Conservation (phyloP, 2,329 filamentous ascomycete species). For the Xylariaceae sp. region DNA sequence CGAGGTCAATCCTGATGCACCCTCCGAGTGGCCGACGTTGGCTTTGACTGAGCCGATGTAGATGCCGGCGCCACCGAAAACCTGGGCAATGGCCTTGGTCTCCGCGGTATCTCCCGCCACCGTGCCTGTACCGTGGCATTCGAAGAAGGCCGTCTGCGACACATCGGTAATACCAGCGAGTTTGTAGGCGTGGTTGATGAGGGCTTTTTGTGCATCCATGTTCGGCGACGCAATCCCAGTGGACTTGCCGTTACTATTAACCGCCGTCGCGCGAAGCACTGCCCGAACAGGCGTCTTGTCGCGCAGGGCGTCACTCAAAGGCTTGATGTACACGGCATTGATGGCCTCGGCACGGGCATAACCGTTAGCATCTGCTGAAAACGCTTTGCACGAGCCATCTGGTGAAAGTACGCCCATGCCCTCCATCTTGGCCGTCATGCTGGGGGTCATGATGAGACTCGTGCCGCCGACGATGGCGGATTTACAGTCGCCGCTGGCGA, state of each 20-base stretch:
- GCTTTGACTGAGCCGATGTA: constrained; percentile 29
- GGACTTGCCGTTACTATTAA: constrained; percentile 43
- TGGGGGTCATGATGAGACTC: constrained; percentile 27
- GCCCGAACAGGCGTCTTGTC: constrained; percentile 30
- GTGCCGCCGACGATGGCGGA: constrained; percentile 37
- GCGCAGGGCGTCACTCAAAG: constrained; percentile 41
- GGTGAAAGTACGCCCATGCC: constrained; percentile 29
- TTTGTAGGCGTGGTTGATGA: no score
- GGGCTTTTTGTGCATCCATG: no score
- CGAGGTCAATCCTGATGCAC: constrained; percentile 32
- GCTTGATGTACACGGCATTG: constrained; percentile 45
- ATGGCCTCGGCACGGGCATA: constrained; percentile 50
- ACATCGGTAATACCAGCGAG: no score
- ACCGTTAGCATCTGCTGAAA: constrained; percentile 45
- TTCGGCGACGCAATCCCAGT: no score
- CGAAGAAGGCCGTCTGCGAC: constrained; percentile 32
- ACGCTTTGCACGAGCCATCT: constrained; percentile 34
- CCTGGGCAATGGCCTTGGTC: constrained; percentile 33
- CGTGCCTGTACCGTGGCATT: constrained; percentile 43
- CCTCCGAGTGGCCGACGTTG: constrained; percentile 33
- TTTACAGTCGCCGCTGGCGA: constrained; percentile 30
- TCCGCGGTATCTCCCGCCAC: constrained; percentile 40
- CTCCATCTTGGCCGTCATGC: constrained; percentile 25
- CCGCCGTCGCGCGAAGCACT: constrained; percentile 37
- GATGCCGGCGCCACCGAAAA: constrained; percentile 26